Conservation (phyloP, 108 stramenopile genomes). For the Skeletonema marinoi region DNA sequence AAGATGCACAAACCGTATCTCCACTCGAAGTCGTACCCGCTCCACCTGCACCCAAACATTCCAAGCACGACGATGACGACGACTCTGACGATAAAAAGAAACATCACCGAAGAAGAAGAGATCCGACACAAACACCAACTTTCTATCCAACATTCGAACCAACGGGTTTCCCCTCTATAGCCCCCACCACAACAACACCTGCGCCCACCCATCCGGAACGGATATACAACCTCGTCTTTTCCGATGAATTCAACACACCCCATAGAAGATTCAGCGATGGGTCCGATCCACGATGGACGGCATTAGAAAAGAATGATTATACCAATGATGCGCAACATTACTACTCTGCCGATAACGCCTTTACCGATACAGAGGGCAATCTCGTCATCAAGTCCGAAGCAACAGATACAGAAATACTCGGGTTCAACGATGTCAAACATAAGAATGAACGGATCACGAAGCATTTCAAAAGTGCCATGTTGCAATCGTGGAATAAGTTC, state of each 20-base stretch:
- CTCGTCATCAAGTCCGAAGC: slow-evolving; percentile 86
- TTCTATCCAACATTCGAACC: slow-evolving; percentile 30
- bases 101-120: slow-evolving; percentile 8
- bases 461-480: slow-evolving; percentile 91
- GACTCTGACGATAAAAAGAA: slow-evolving; percentile 5
- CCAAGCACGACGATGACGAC: not conserved
- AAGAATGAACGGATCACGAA: slow-evolving; percentile 74
- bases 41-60: slow-evolving; percentile 3
- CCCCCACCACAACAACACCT: slow-evolving; percentile 6
- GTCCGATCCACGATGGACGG: slow-evolving; percentile 94
- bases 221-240: slow-evolving; percentile 82
- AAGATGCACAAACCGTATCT: slow-evolving; percentile 43
- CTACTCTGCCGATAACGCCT: slow-evolving; percentile 80
- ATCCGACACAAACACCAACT: slow-evolving; percentile 41
- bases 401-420: slow-evolving; percentile 76
- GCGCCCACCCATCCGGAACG: slow-evolving; percentile 44
- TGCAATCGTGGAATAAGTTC: slow-evolving; percentile 98
- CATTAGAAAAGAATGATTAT: slow-evolving; percentile 97
- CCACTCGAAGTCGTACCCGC: slow-evolving; percentile 12
- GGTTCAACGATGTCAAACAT: slow-evolving; percentile 77
- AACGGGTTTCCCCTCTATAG: not conserved
- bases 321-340: slow-evolving; percentile 96
- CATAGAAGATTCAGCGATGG: slow-evolving; percentile 91
- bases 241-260: slow-evolving; percentile 91
- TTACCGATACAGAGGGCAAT: slow-evolving; percentile 72